Evolutionary conservation across 768 basidiomycete species (phyloP).

Genomic region (Russula dissimulans): DNA sequence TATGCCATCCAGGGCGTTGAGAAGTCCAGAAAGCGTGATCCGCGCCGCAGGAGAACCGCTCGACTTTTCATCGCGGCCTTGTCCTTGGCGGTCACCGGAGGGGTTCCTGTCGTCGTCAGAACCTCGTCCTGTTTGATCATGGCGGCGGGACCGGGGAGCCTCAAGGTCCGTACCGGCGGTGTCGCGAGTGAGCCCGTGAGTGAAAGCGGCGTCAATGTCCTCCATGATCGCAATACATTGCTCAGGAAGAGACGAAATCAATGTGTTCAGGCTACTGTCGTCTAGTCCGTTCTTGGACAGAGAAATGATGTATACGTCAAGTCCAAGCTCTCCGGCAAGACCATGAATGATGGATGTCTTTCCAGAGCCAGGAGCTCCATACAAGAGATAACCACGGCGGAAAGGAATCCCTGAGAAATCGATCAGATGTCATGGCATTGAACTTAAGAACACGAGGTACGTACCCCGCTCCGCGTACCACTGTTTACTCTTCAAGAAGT

Average conservation of each 20-base stretch:
- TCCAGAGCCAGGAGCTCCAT: constrained; percentile 69
- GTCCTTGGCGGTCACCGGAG: constrained; percentile 1
- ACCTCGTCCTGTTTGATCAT: constrained; percentile 24
- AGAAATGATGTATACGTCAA: constrained; percentile 67
- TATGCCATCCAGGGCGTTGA: constrained; percentile 75
- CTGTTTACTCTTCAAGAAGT: constrained; percentile 56
- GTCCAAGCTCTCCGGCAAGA: constrained; percentile 66
- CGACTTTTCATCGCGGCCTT: background rate
- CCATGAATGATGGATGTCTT: constrained; percentile 74
- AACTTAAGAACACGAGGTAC: background rate
- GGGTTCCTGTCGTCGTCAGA: background rate
- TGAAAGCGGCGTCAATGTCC: constrained; percentile 75
- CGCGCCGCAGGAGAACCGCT: constrained; percentile 20
- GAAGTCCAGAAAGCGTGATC: constrained; percentile 61
- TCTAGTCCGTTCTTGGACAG: constrained; percentile 56
- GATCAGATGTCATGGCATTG: background rate
- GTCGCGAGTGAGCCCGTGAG: constrained; percentile 33
- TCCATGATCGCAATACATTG: constrained; percentile 74
- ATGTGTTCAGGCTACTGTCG: constrained; percentile 46
- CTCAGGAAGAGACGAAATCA: constrained; percentile 57
- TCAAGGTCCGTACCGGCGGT: constrained; percentile 9
- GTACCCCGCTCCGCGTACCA: constrained; percentile 67
- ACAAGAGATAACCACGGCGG: constrained; percentile 69
- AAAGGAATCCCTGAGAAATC: constrained; percentile 48
- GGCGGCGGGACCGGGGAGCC: constrained; percentile 23